These are phyloP conservation scores for Globisporangium acanthophoron DNA, from an alignment of 352 stramenopile genomes.

Conservation along the genomic window DNA sequence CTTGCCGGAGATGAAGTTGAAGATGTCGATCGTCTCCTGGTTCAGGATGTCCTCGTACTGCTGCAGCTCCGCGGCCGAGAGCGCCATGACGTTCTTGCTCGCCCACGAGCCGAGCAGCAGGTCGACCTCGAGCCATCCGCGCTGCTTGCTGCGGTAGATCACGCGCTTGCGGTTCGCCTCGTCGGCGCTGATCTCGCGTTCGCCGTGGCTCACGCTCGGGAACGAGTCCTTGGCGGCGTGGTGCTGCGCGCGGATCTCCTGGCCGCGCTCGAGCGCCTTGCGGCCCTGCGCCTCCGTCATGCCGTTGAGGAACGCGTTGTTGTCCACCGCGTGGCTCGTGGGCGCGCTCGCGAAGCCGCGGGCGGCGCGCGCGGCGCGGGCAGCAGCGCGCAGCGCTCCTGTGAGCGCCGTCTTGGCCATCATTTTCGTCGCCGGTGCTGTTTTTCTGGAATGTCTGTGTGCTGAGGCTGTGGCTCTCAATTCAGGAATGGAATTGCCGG, in stretches of 20 bases:
- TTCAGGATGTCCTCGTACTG: conserved; percentile 96
- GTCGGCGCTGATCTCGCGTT: conserved; percentile 40
- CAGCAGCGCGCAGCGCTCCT: too few species aligned
- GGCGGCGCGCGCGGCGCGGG: neutral
- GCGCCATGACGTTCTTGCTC: conserved; percentile 83
- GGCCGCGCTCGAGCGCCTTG: conserved; percentile 38
- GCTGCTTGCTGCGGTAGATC: conserved; percentile 94
- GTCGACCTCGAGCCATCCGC: conserved; percentile 95
- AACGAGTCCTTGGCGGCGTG: conserved; percentile 33
- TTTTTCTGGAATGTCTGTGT: neutral
- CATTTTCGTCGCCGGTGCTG: neutral
- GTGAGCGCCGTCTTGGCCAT: neutral
- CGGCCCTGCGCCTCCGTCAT: conserved; percentile 47
- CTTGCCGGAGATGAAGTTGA: conserved; percentile 94
- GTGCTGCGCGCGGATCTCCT: conserved; percentile 59
- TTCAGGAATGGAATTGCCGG: neutral
- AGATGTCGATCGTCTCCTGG: conserved; percentile 97
- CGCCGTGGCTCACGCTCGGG: conserved; percentile 48
- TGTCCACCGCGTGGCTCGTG: conserved; percentile 32
- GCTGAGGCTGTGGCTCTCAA: neutral
- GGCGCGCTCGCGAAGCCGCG: conserved; percentile 19
- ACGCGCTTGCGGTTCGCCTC: conserved; percentile 88
- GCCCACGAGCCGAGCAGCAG: conserved; percentile 93
- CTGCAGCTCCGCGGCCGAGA: conserved; percentile 81
- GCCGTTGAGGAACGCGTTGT: conserved; percentile 45